Evolutionary conservation across 2,329 filamentous ascomycete species (phyloP).

Genomic region (Orbilia blumenaviensis): DNA sequence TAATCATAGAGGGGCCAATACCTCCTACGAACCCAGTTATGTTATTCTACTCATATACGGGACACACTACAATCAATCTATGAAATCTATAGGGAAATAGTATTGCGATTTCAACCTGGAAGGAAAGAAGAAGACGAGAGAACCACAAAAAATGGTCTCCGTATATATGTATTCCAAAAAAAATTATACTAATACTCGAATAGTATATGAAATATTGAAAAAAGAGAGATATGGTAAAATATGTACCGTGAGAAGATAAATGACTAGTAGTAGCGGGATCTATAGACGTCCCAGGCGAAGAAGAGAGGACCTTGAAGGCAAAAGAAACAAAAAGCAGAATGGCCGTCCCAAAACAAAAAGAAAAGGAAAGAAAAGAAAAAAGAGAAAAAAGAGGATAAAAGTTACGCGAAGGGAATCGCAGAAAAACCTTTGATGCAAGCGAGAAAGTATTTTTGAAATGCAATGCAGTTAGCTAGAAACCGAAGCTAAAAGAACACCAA

Average conservation of each 20-base stretch:
- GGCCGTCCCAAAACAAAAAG: conserved; percentile 25
- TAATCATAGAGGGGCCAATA: too few species aligned
- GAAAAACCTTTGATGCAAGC: conserved; percentile 26
- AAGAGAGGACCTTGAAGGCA: not conserved
- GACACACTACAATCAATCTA: too few species aligned
- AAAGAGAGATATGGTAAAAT: conserved; percentile 1
- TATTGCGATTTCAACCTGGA: too few species aligned
- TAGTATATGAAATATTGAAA: not conserved
- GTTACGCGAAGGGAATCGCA: too few species aligned
- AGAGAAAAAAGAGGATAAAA: conserved; percentile 22
- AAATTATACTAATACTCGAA: not conserved
- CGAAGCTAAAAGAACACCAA: conserved; percentile 31
- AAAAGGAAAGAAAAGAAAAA: conserved; percentile 19
- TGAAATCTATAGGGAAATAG: too few species aligned
- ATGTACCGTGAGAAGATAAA: conserved; percentile 18
- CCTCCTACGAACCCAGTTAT: too few species aligned
- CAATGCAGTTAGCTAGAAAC: conserved; percentile 15
- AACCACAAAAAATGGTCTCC: not conserved
- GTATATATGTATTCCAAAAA: conserved; percentile 12
- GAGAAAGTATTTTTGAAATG: conserved; percentile 17
- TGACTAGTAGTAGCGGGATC: not conserved
- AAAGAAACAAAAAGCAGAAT: conserved; percentile 6
- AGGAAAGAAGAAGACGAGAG: not conserved
- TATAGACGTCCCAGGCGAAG: not conserved
- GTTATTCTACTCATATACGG: too few species aligned